phyloP scores from a whole-genome alignment of 2,329 filamentous ascomycete genomes.

The Stagonosporopsis rhizophila region DNA sequence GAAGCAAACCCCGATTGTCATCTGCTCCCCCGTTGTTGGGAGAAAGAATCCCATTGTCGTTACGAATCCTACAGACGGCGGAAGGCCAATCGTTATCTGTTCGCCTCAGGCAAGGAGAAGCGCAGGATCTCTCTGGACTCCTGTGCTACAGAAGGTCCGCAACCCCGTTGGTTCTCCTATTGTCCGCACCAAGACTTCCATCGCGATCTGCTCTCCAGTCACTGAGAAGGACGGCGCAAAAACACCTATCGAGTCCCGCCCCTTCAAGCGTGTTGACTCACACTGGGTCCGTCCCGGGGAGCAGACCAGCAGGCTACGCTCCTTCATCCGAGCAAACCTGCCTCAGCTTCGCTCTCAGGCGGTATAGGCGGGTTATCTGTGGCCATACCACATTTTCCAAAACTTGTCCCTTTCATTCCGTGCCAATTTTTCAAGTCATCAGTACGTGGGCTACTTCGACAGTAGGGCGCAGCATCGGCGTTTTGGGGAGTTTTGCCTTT shows the following conservation, averaged over 20 bases:
- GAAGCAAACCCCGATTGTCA: slow-evolving; percentile 33
- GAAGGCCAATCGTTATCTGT: slow-evolving; percentile 33
- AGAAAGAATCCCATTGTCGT: slow-evolving; percentile 32
- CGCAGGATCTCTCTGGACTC: slow-evolving; percentile 22
- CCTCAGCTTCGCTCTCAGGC: slow-evolving; percentile 14
- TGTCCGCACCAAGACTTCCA: slow-evolving; percentile 30
- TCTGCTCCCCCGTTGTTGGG: slow-evolving; percentile 34
- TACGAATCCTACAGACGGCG: slow-evolving; percentile 25
- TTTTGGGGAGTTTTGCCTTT: slow-evolving; percentile 4
- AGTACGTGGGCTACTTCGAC: slow-evolving; percentile 2
- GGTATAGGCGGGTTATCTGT: neutral
- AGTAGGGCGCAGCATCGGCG: slow-evolving; percentile 16
- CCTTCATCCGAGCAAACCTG: slow-evolving; percentile 11
- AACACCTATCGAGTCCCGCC: slow-evolving; percentile 17
- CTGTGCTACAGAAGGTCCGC: slow-evolving; percentile 29
- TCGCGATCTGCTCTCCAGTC: slow-evolving; percentile 25
- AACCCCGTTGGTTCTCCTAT: slow-evolving; percentile 32
- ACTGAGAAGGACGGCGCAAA: slow-evolving; percentile 20
- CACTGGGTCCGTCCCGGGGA: slow-evolving; percentile 27
- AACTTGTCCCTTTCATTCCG: neutral
- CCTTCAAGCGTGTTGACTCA: slow-evolving; percentile 27
- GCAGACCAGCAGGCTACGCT: slow-evolving; percentile 23
- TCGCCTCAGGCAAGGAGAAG: slow-evolving; percentile 27
- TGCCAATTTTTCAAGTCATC: neutral
- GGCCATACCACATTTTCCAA: neutral